Conservation (phyloP, 192 early-diverging fungal species). For the Paraglomus occultum region DNA sequence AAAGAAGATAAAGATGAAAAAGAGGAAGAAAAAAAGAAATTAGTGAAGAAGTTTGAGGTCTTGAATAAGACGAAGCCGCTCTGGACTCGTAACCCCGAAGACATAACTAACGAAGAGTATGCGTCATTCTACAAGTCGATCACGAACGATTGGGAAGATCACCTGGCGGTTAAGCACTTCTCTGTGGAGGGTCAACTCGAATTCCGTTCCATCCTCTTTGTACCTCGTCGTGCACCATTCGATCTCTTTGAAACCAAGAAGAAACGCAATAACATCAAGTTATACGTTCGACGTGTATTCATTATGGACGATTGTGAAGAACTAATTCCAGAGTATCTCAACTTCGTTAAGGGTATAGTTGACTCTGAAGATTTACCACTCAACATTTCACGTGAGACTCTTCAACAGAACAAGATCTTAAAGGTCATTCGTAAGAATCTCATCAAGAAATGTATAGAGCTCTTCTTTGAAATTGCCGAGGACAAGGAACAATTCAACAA, state of each 20-base stretch:
- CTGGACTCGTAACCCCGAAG: slow-evolving; percentile 99
- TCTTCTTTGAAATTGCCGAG: slow-evolving; percentile 96
- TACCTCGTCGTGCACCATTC: slow-evolving; percentile 95
- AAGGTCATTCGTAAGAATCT: slow-evolving; percentile 99
- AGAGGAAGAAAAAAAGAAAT: slow-evolving; percentile 7
- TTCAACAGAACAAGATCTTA: slow-evolving; percentile 99
- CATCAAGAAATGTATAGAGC: slow-evolving; percentile 98
- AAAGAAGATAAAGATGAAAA: slow-evolving; percentile 30
- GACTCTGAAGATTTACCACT: slow-evolving; percentile 99
- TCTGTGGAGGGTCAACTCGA: slow-evolving; percentile 99
- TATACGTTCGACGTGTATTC: slow-evolving; percentile 99
- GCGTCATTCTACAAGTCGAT: slow-evolving; percentile 98
- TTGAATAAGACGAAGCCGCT: slow-evolving; percentile 99
- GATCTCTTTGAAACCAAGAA: slow-evolving; percentile 98
- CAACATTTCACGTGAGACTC: slow-evolving; percentile 99
- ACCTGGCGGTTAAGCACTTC: slow-evolving; percentile 97
- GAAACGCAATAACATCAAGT: slow-evolving; percentile 99
- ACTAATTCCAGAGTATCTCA: slow-evolving; percentile 98
- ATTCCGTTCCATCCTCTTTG: slow-evolving; percentile 98
- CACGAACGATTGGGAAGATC: slow-evolving; percentile 99
- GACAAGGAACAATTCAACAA: slow-evolving; percentile 99
- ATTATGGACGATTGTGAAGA: slow-evolving; percentile 99
- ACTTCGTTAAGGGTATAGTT: slow-evolving; percentile 99
- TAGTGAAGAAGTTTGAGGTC: slow-evolving; percentile 56
- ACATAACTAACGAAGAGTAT: slow-evolving; percentile 96